Evolutionary conservation across 2,329 filamentous ascomycete genomes (phyloP), one percentile per base, ranked within the genome.

Genomic region (Penicillium sp.): DNA sequence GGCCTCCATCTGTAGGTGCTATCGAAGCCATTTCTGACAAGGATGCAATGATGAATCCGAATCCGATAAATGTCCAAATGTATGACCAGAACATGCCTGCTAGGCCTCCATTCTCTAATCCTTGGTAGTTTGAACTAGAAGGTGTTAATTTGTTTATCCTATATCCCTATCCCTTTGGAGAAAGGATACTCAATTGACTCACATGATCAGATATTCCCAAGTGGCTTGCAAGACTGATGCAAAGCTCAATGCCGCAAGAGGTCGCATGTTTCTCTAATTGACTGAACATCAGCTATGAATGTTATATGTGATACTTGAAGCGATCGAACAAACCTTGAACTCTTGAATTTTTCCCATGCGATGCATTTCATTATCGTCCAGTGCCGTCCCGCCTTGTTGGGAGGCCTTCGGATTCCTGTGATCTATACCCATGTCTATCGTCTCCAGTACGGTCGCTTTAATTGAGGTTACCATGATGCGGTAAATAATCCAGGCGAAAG

Each of bases 1-100:
- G 82, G 1, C 83, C 83, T 22, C 82, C 82, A 7, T 78, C 77
- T 0, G 81, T 85, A 0, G 82, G 82, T 2, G 81, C 81, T 66
- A 76, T 77, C 1, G 70, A 73, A 11, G 71, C 70, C 73, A 91
- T 79, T 70, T 95, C 90, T 0, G 88, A 83, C 66, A 93, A 78
- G 4, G 73, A 74, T 16, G 62, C 60, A 30, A 75, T 68, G 17
- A 92, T 80, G 25, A 85, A 86, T 7, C 88, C 87, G 26, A 88
- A 82, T 0, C 88, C 87, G 7, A 92, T 84, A 17, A 88, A 75
- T 30, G 87, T 73, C 61, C 69, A 70, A 6, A 75, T 55, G 53
- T 67, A 75, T 0, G 69, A 64, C 66, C 67, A 69, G 37, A 67
- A 64, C 56, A 69, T 43, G 16, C 65, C 68, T 4, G 66, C 57